Conservation (phyloP, 768 basidiomycete species). For the Tylopilus vinaceipallidus region DNA sequence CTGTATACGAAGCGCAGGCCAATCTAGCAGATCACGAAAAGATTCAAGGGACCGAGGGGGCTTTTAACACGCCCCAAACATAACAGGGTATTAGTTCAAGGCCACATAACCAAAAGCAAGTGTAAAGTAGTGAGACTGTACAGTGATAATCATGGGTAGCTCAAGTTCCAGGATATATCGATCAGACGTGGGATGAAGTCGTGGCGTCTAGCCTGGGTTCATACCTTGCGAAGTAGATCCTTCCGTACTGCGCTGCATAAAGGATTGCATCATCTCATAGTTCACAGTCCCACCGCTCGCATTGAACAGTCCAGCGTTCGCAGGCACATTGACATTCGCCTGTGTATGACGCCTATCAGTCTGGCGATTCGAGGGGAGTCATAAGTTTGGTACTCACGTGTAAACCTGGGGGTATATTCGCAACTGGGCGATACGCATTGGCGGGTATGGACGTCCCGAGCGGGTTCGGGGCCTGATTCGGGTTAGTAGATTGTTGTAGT, state of each 20-base stretch:
- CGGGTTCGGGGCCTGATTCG: slow-evolving; percentile 16
- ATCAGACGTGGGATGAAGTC: neutral
- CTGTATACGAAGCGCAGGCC: slow-evolving; percentile 86
- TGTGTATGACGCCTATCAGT: slow-evolving; percentile 5
- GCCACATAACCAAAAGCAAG: slow-evolving; percentile 2
- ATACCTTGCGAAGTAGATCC: slow-evolving; percentile 25
- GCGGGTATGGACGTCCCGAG: slow-evolving; percentile 11
- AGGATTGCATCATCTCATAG: slow-evolving; percentile 45
- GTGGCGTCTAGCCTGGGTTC: slow-evolving; percentile 13
- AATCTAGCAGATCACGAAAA: slow-evolving; percentile 87
- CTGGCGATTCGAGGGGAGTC: neutral
- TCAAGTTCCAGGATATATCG: neutral
- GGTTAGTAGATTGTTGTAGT: slow-evolving; percentile 12
- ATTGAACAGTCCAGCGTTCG: slow-evolving; percentile 23
- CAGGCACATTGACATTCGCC: slow-evolving; percentile 12
- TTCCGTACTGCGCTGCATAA: slow-evolving; percentile 41
- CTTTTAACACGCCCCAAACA: slow-evolving; percentile 46
- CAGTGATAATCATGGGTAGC: neutral
- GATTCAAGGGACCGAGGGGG: slow-evolving; percentile 74
- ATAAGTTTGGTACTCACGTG: slow-evolving; percentile 15
- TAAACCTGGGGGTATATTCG: slow-evolving; percentile 16
- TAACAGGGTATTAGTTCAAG: slow-evolving; percentile 8
- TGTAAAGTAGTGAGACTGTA: slow-evolving; percentile 13
- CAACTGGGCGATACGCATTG: slow-evolving; percentile 4
- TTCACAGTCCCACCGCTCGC: slow-evolving; percentile 29